A percentile compares a stretch with the other conserved stretches of the same genome.
phyloP scores from a whole-genome alignment of 495 filamentous ascomycete species.

The Daldinia grandis region DNA sequence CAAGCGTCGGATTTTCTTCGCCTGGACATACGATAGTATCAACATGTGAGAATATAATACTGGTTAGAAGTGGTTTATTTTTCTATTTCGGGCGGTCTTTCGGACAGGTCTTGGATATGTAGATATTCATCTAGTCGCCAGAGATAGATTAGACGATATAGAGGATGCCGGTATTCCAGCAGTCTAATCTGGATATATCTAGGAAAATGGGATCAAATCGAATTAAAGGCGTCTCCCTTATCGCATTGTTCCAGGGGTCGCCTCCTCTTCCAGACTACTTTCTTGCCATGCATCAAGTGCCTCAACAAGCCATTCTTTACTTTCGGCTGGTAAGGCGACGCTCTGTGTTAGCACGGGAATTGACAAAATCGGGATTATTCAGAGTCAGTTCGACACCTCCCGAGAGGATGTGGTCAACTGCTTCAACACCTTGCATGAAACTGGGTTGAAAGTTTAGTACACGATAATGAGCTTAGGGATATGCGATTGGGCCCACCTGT shows the following conservation, averaged over 20 bases:
- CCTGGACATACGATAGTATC: background rate
- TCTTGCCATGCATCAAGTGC: background rate
- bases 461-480: background rate
- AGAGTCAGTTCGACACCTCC: conserved; percentile 39
- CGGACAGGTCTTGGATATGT: background rate
- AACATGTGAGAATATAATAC: background rate
- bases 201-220: background rate
- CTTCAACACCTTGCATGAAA: background rate
- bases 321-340: background rate
- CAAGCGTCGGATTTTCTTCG: too few relatives aligned
- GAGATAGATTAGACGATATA: background rate
- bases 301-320: background rate
- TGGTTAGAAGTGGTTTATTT: background rate
- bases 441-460: background rate
- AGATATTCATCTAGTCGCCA: background rate
- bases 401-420: conserved; percentile 1
- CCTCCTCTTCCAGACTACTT: background rate
- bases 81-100: background rate
- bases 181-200: background rate
- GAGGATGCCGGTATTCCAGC: background rate
- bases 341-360: background rate
- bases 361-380: background rate
- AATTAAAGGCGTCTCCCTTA: background rate
- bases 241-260: background rate
- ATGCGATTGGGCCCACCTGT: background rate